A percentile compares a stretch with the other conserved stretches of the same genome.
Conservation (phyloP, 805 yeast genomes). For the Komagataella kurtzmanii region DNA sequence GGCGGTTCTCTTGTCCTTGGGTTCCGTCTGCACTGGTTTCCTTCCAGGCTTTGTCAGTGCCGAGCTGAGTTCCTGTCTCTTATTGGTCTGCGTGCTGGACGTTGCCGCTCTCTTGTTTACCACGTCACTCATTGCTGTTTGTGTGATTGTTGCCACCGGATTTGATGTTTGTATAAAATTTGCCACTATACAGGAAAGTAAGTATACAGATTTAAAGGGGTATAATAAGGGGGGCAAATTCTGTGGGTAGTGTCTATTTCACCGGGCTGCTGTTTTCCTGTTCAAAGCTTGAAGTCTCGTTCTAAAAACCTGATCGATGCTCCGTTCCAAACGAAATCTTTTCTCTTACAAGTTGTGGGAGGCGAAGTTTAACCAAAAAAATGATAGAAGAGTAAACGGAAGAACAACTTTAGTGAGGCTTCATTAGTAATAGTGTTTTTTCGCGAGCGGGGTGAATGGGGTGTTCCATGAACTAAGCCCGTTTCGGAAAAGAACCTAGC, state of each 20-base stretch:
- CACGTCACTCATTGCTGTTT: conserved; percentile 1
- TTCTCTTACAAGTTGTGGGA: background rate
- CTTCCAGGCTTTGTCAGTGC: conserved; percentile 55
- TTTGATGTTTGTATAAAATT: background rate
- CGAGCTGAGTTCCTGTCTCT: conserved; percentile 10
- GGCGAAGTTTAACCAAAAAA: background rate
- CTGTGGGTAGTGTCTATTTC: background rate
- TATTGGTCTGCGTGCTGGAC: conserved; percentile 1
- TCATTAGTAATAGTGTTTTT: background rate
- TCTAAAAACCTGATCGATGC: background rate
- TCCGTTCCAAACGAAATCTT: background rate
- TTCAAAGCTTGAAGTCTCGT: background rate
- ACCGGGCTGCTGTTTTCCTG: background rate
- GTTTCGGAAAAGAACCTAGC: background rate
- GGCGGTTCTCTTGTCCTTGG: conserved; percentile 83
- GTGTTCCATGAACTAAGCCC: background rate
- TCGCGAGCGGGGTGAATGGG: background rate
- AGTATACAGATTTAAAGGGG: background rate
- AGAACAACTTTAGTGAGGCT: background rate
- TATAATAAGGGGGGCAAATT: background rate
- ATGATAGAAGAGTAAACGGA: background rate
- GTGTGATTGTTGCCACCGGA: background rate
- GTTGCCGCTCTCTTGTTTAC: background rate
- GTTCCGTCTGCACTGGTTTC: conserved; percentile 58
- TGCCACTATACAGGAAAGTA: background rate